A percentile compares a stretch with the other conserved stretches of the same genome.
Evolutionary conservation across 2,329 filamentous ascomycete genomes (phyloP).

Genomic region (Trichoderma gracile): DNA sequence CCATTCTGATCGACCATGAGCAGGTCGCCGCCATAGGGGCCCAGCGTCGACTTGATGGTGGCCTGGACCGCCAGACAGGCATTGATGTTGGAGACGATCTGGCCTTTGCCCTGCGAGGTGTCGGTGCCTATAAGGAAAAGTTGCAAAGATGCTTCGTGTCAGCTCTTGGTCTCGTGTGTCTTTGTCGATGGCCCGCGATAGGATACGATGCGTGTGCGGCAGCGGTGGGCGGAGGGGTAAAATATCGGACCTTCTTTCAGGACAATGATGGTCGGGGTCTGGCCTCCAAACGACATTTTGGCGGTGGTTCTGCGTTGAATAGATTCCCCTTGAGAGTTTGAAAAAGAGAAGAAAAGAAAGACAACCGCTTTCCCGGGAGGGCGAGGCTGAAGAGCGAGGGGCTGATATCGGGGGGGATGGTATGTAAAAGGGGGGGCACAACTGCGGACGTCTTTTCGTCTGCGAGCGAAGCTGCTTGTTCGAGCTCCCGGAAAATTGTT

Average conservation of each 20-base stretch:
- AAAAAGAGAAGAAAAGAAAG: neutral
- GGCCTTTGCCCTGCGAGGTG: constrained; percentile 92
- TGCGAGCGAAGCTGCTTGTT: constrained; percentile 38
- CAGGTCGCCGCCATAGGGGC: constrained; percentile 94
- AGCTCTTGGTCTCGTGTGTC: neutral
- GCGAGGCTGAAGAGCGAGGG: constrained; percentile 25
- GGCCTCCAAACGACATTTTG: constrained; percentile 92
- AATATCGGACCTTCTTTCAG: constrained; percentile 82
- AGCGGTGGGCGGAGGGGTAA: constrained; percentile 42
- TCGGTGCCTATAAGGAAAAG: constrained; percentile 71
- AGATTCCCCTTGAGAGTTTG: no score
- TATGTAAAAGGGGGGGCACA: constrained; percentile 21
- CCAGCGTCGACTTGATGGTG: constrained; percentile 93
- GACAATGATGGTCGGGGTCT: constrained; percentile 97
- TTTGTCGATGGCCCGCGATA: no score
- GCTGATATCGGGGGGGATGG: no score
- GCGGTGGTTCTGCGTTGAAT: no score
- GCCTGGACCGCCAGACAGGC: constrained; percentile 93
- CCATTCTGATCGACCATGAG: constrained; percentile 96
- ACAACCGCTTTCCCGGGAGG: neutral
- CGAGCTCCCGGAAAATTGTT: constrained; percentile 54
- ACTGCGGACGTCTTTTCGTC: constrained; percentile 28
- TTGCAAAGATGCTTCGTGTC: neutral
- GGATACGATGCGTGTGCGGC: constrained; percentile 26
- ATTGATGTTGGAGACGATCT: constrained; percentile 98